Evolutionary conservation across 2,329 filamentous ascomycete genomes (phyloP).

Genomic region (Ascochyta fabae): DNA sequence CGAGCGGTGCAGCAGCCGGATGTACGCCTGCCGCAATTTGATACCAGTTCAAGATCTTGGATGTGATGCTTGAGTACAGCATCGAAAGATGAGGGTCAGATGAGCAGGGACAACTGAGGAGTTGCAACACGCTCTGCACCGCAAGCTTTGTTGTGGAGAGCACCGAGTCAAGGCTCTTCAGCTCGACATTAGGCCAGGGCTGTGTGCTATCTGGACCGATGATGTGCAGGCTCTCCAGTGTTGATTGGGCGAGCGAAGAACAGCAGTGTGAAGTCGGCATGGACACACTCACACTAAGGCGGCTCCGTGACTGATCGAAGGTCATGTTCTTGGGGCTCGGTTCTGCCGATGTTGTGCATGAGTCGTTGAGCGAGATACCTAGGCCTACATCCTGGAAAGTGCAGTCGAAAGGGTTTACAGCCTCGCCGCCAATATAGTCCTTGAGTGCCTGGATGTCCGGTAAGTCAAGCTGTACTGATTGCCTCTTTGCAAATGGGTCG

Average conservation of each 20-base stretch:
- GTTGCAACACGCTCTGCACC: slow-evolving; percentile 35
- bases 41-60: slow-evolving; percentile 44
- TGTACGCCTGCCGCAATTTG: slow-evolving; percentile 38
- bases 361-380: slow-evolving; percentile 21
- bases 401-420: slow-evolving; percentile 33
- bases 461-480: slow-evolving; percentile 32
- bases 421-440: slow-evolving; percentile 33
- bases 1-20: slow-evolving; percentile 18
- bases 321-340: slow-evolving; percentile 28
- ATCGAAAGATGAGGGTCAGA: slow-evolving; percentile 44
- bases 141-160: slow-evolving; percentile 38
- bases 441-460: slow-evolving; percentile 37
- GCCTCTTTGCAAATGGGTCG: slow-evolving; percentile 38
- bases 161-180: slow-evolving; percentile 36
- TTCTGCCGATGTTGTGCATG: slow-evolving; percentile 14
- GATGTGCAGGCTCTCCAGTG: slow-evolving; percentile 40
- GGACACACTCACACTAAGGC: slow-evolving; percentile 24
- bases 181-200: slow-evolving; percentile 23
- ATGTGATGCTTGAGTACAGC: slow-evolving; percentile 45
- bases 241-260: slow-evolving; percentile 39
- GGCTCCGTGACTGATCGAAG: slow-evolving; percentile 17
- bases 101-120: slow-evolving; percentile 41
- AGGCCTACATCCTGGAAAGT: slow-evolving; percentile 24
- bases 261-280: slow-evolving; percentile 39
- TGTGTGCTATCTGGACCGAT: slow-evolving; percentile 25